phyloP scores from a whole-genome alignment of 1,139 yeast species.

The Candida anutae region DNA sequence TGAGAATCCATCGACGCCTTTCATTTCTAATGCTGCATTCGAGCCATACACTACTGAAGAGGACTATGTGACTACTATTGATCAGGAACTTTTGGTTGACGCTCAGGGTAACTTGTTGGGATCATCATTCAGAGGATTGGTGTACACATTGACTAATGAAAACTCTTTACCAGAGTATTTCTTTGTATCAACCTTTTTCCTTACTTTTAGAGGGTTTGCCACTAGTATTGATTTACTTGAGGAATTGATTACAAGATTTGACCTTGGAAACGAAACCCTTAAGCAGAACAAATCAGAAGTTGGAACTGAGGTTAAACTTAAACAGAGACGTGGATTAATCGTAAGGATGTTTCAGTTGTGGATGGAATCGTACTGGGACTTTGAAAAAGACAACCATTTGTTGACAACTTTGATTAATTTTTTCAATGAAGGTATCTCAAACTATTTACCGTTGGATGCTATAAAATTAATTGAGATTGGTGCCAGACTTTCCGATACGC shows the following conservation, averaged over 20 bases:
- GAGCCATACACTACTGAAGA: conserved; percentile 23
- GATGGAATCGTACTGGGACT: conserved; percentile 86
- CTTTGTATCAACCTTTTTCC: conserved; percentile 68
- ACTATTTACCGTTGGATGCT: conserved; percentile 54
- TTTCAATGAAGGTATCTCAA: conserved; percentile 63
- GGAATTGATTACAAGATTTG: conserved; percentile 61
- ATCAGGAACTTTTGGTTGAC: conserved; percentile 42
- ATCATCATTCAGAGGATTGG: conserved; percentile 71
- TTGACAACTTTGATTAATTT: conserved; percentile 68
- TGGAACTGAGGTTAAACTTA: conserved; percentile 44
- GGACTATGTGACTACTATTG: conserved; percentile 4
- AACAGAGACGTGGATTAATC: conserved; percentile 60
- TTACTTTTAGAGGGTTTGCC: conserved; percentile 73
- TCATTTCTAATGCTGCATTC: conserved; percentile 34
- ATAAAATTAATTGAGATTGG: conserved; percentile 55
- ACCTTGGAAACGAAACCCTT: conserved; percentile 30
- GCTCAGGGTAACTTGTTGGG: conserved; percentile 54
- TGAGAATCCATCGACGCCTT: conserved; percentile 21
- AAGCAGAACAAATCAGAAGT: conserved; percentile 25
- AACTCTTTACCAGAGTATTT: conserved; percentile 60
- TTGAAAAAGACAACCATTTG: conserved; percentile 48
- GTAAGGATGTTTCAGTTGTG: conserved; percentile 67
- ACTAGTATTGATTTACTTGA: conserved; percentile 63
- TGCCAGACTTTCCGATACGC: conserved; percentile 41
- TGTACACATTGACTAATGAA: conserved; percentile 68